These are phyloP conservation scores for Penicillium dipodomyicola DNA, from an alignment of 495 filamentous ascomycete genomes.

Conservation along the genomic window DNA sequence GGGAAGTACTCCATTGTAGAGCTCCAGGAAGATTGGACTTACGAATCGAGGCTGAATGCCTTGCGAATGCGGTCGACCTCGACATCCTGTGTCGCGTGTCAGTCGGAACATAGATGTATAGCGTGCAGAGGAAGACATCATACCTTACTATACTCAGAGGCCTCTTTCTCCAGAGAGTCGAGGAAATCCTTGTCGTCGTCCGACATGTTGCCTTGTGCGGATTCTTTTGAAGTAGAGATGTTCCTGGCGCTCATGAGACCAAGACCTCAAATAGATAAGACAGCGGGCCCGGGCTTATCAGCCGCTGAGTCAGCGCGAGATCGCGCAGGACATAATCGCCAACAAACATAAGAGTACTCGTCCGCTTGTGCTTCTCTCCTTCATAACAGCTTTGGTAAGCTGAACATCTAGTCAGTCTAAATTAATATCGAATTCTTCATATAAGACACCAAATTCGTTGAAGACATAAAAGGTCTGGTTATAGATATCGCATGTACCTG, in stretches of 20 bases:
- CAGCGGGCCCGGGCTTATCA: constrained; percentile 30
- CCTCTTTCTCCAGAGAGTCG: constrained; percentile 79
- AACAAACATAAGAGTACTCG: background rate
- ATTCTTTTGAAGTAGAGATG: background rate
- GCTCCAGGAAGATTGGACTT: constrained; percentile 30
- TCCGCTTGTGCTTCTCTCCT: background rate
- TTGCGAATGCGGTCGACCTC: constrained; percentile 94
- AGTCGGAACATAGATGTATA: constrained; percentile 9
- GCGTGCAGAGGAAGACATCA: constrained; percentile 15
- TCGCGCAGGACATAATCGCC: background rate
- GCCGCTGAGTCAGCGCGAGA: constrained; percentile 34
- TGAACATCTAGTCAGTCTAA: background rate
- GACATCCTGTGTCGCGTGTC: constrained; percentile 63
- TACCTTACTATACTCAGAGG: constrained; percentile 87
- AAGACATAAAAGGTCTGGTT: constrained; percentile 7
- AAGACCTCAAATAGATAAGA: constrained; percentile 7
- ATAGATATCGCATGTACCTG: background rate
- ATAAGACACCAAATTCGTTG: background rate
- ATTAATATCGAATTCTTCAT: constrained; percentile 22
- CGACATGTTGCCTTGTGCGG: constrained; percentile 29
- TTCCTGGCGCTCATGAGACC: background rate
- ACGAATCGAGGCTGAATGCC: constrained; percentile 89
- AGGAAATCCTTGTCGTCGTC: constrained; percentile 76
- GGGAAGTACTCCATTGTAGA: background rate
- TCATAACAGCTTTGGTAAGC: background rate